These are phyloP conservation scores for Astragalus glycyphyllos DNA, from an alignment of 306 rosid genomes.

Conservation along the genomic window DNA sequence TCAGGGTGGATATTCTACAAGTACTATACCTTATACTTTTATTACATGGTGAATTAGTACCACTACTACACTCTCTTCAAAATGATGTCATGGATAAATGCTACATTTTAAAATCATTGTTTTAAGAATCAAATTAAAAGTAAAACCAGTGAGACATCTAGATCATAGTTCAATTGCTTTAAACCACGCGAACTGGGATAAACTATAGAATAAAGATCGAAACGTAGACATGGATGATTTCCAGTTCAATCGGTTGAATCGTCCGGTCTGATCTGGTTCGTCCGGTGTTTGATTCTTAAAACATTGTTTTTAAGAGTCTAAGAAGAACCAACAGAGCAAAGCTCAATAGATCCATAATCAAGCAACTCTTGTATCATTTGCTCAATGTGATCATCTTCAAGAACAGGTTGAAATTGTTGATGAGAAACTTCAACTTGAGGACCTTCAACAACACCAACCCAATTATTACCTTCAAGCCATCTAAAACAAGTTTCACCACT, in stretches of 20 bases:
- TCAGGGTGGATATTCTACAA: constrained; percentile 5
- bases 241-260: too few species aligned
- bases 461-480: constrained; percentile 46
- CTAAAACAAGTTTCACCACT: constrained; percentile 38
- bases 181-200: too few species aligned
- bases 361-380: constrained; percentile 90
- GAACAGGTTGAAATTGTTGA: constrained; percentile 61
- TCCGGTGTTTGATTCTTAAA: too few species aligned
- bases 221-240: too few species aligned
- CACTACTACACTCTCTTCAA: background rate
- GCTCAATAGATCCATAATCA: constrained; percentile 75
- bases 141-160: too few species aligned
- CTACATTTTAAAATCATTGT: background rate
- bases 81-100: constrained; percentile 5
- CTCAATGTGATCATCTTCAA: constrained; percentile 84
- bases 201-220: too few species aligned
- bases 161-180: too few species aligned
- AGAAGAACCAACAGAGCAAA: constrained; percentile 59
- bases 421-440: constrained; percentile 41
- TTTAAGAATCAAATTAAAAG: too few species aligned
- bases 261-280: too few species aligned
- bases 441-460: constrained; percentile 42
- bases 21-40: constrained; percentile 39
- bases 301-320: constrained; percentile 34
- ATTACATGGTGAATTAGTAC: constrained; percentile 44